A percentile compares a stretch with the other conserved stretches of the same genome.
These are phyloP conservation scores for Chalaropsis ovoidea DNA, from an alignment of 2,329 filamentous ascomycete genomes.

Conservation along the genomic window DNA sequence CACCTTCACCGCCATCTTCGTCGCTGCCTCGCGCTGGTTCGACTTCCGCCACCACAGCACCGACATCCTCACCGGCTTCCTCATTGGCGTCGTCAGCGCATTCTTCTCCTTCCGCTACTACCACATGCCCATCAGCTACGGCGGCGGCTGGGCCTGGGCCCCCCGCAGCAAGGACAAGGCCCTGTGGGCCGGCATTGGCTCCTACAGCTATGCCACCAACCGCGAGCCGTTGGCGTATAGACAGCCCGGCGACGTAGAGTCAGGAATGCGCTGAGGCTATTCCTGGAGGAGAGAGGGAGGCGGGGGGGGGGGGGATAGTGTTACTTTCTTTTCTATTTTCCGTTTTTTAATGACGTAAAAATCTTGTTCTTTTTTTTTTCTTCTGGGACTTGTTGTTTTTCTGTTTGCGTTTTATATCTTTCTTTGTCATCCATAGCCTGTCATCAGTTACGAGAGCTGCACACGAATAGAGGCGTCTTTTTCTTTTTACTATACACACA, in stretches of 20 bases:
- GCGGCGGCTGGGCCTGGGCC: conserved; percentile 84
- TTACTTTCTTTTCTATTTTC: background rate
- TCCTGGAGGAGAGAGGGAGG: too few relatives aligned
- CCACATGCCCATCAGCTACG: conserved; percentile 47
- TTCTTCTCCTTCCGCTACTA: conserved; percentile 76
- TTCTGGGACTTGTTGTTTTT: background rate
- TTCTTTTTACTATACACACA: too few relatives aligned
- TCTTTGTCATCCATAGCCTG: background rate
- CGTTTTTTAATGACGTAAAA: background rate
- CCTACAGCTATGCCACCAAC: conserved; percentile 45
- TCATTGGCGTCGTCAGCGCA: conserved; percentile 62
- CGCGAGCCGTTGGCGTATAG: conserved; percentile 27
- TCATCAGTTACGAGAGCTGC: too few relatives aligned
- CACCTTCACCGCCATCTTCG: conserved; percentile 65
- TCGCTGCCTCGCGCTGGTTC: conserved; percentile 75
- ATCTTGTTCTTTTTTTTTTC: background rate
- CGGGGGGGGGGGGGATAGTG: background rate
- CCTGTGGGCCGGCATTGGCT: conserved; percentile 66
- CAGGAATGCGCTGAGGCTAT: conserved; percentile 15
- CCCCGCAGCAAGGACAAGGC: conserved; percentile 61
- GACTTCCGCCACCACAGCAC: conserved; percentile 89
- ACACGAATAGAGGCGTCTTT: too few relatives aligned
- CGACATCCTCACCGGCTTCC: conserved; percentile 75
- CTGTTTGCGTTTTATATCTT: background rate
- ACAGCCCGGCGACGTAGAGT: conserved; percentile 18